Percentiles rank a stretch among this genome's conserved stretches.
Conservation (phyloP, 164 flowering plant genomes). For the Liriodendron chinense region DNA sequence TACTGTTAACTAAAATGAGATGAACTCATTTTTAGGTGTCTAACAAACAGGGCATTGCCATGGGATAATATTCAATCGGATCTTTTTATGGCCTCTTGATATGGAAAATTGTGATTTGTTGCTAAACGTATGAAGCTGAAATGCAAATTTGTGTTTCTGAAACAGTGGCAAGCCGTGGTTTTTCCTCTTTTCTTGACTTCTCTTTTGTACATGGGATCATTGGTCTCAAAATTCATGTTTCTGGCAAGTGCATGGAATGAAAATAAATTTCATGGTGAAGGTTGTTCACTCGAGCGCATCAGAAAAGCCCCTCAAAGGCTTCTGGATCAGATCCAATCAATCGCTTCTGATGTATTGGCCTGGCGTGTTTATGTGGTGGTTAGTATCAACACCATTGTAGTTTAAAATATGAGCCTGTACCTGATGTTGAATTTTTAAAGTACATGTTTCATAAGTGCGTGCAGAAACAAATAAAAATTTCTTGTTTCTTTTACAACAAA, state of each 20-base stretch:
- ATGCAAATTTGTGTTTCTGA: constrained; percentile 55
- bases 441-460: too few species aligned
- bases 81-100: constrained; percentile 45
- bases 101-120: constrained; percentile 27
- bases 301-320: constrained; percentile 16
- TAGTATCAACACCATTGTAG: constrained; percentile 27
- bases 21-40: not conserved
- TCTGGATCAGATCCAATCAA: constrained; percentile 22
- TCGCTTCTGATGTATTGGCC: constrained; percentile 44
- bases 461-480: not conserved
- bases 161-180: constrained; percentile 90
- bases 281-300: constrained; percentile 17
- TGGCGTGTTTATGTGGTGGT: constrained; percentile 94
- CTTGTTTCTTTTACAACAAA: not conserved
- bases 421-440: not conserved
- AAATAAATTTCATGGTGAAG: constrained; percentile 17
- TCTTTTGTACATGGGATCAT: constrained; percentile 73
- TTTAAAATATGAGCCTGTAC: not conserved
- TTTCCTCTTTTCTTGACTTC: constrained; percentile 77
- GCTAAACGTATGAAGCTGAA: constrained; percentile 22
- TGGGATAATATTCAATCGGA: constrained; percentile 21
- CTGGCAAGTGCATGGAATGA: constrained; percentile 44
- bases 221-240: constrained; percentile 39
- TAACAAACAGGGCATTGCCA: not conserved
- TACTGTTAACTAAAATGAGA: too few species aligned